Evolutionary conservation across 805 yeast genomes (phyloP).

Genomic region (Pichia occidentalis): DNA sequence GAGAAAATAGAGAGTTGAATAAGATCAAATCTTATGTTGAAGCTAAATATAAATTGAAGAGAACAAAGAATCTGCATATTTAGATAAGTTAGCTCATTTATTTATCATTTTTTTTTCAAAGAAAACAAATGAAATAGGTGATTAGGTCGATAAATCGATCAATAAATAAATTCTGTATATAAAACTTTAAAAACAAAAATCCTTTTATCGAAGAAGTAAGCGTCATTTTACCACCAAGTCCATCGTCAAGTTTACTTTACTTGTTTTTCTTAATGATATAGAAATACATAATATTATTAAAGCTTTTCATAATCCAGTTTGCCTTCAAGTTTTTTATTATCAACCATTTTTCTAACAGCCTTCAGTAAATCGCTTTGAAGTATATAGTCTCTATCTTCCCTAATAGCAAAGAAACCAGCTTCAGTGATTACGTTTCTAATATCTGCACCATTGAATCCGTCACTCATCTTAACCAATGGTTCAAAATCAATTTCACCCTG

Average conservation of each 20-base stretch:
- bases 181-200: neutral
- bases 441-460: slow-evolving; percentile 98
- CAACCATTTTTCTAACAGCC: slow-evolving; percentile 96
- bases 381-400: slow-evolving; percentile 95
- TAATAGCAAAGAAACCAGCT: slow-evolving; percentile 96
- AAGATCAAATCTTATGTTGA: slow-evolving; percentile 14
- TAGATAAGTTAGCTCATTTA: neutral
- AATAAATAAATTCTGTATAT: slow-evolving; percentile 2
- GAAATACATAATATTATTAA: slow-evolving; percentile 27
- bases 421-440: slow-evolving; percentile 95
- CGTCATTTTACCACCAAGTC: neutral
- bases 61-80: slow-evolving; percentile 16
- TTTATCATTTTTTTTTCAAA: neutral
- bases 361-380: slow-evolving; percentile 92
- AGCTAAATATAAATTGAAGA: slow-evolving; percentile 19
- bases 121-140: neutral
- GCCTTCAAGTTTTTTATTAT: slow-evolving; percentile 94
- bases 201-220: neutral
- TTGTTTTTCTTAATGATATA: no score
- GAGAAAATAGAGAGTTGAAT: slow-evolving; percentile 22
- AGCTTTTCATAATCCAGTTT: slow-evolving; percentile 91
- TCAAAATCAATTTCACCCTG: slow-evolving; percentile 96
- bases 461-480: slow-evolving; percentile 96
- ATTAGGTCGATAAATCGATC: neutral
- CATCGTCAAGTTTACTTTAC: no score